These are phyloP conservation scores for Tolypocladium cylindrosporum DNA, from an alignment of 2,329 filamentous ascomycete genomes.

Conservation along the genomic window DNA sequence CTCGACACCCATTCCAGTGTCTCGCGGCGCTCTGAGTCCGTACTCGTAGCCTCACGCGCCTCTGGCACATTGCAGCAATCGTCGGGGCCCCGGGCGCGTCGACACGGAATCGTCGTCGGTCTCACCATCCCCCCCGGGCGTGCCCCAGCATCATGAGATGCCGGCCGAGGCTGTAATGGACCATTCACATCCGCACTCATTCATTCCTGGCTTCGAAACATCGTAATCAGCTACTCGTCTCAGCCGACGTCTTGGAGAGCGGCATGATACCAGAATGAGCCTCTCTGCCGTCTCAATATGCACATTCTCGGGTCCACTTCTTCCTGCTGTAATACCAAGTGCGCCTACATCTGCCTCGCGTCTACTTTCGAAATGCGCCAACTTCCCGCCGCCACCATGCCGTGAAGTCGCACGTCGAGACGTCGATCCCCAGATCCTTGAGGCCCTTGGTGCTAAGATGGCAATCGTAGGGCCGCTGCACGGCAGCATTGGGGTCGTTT, in stretches of 20 bases:
- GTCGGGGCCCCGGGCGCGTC: not conserved
- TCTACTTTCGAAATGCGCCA: constrained; percentile 46
- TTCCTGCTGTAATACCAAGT: not conserved
- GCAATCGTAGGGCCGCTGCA: constrained; percentile 78
- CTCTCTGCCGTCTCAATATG: not conserved
- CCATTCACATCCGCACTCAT: not conserved
- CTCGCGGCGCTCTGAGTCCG: not conserved
- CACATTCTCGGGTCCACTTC: not conserved
- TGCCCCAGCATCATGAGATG: no score
- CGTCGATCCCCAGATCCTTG: constrained; percentile 63
- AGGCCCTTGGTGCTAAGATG: constrained; percentile 71
- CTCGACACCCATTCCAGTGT: not conserved
- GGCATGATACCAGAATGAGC: not conserved
- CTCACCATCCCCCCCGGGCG: not conserved
- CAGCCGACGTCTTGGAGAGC: not conserved
- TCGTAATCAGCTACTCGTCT: not conserved
- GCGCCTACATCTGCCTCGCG: not conserved
- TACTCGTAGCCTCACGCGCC: not conserved
- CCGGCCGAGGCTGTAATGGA: no score
- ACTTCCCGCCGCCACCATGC: constrained; percentile 70
- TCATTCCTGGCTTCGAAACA: not conserved
- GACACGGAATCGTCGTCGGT: not conserved
- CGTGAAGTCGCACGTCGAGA: constrained; percentile 64
- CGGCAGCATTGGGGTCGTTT: constrained; percentile 59
- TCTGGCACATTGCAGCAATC: not conserved